Conservation (phyloP, 2,329 filamentous ascomycete species). For the Metarhizium guizhouense region DNA sequence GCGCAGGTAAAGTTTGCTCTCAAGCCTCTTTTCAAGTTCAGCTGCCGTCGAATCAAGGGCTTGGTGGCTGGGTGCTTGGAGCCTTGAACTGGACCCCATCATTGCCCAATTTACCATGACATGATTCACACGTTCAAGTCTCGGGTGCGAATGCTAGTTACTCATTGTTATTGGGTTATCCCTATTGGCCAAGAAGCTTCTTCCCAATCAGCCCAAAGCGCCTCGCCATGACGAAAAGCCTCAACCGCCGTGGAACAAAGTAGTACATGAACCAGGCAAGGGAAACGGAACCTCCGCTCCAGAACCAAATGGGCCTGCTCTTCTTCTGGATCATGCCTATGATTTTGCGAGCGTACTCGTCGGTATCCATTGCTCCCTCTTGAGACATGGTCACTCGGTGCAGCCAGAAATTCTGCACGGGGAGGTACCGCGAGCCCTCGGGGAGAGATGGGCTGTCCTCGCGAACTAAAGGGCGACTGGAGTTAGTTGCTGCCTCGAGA, state of each 20-base stretch:
- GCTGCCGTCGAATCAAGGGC: no score
- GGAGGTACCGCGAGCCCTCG: constrained; percentile 6
- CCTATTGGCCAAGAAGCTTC: background rate
- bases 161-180: no score
- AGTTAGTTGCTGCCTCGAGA: background rate
- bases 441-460: constrained; percentile 8
- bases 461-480: constrained; percentile 2
- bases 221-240: background rate
- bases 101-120: no score
- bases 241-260: constrained; percentile 4
- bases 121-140: no score
- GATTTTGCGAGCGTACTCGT: constrained; percentile 9
- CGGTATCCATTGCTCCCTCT: constrained; percentile 5
- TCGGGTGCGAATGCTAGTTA: no score
- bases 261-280: constrained; percentile 15
- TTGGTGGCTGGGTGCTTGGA: no score
- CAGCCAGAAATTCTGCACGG: constrained; percentile 9
- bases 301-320: constrained; percentile 10
- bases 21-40: no score
- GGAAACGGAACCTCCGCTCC: constrained; percentile 7
- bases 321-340: constrained; percentile 8
- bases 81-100: no score
- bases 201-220: background rate
- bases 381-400: constrained; percentile 5
- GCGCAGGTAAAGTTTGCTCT: no score